A percentile compares a stretch with the other conserved stretches of the same genome.
Evolutionary conservation across 225 moss, liverwort and hornwort genomes (phyloP).

Genomic region (Pseudoscleropodium purum): DNA sequence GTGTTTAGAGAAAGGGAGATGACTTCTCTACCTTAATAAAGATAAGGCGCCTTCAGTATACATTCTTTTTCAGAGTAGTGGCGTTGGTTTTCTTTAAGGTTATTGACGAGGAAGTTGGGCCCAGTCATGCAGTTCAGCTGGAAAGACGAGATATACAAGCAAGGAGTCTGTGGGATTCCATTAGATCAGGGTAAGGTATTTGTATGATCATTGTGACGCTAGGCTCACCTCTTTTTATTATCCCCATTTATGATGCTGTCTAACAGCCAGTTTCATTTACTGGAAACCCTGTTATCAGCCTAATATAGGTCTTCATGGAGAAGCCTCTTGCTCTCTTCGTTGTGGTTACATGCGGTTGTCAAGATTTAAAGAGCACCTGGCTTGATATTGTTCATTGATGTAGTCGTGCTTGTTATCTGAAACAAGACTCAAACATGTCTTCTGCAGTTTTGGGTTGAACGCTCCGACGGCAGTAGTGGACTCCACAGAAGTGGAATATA

Average conservation of each 20-base stretch:
- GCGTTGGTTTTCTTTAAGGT: neutral
- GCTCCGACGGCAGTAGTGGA: conserved; percentile 51
- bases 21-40: neutral
- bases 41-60: neutral
- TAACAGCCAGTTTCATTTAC: neutral
- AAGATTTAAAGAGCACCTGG: neutral
- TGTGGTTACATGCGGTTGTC: neutral
- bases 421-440: neutral
- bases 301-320: neutral
- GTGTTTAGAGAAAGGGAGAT: neutral
- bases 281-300: neutral
- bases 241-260: neutral
- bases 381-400: neutral
- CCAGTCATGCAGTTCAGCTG: conserved; percentile 50
- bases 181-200: conserved; percentile 79
- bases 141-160: conserved; percentile 58
- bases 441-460: conserved; percentile 68
- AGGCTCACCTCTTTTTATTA: neutral
- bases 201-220: neutral
- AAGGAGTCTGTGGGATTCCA: conserved; percentile 96
- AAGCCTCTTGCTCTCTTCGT: neutral
- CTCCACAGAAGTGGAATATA: conserved; percentile 38
- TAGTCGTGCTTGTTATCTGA: neutral
- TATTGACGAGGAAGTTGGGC: conserved; percentile 35
- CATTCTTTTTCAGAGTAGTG: neutral